A percentile compares a stretch with the other conserved stretches of the same genome.
These are phyloP conservation scores for Lepidium campestre DNA, from an alignment of 441 rosid species.

Conservation along the genomic window DNA sequence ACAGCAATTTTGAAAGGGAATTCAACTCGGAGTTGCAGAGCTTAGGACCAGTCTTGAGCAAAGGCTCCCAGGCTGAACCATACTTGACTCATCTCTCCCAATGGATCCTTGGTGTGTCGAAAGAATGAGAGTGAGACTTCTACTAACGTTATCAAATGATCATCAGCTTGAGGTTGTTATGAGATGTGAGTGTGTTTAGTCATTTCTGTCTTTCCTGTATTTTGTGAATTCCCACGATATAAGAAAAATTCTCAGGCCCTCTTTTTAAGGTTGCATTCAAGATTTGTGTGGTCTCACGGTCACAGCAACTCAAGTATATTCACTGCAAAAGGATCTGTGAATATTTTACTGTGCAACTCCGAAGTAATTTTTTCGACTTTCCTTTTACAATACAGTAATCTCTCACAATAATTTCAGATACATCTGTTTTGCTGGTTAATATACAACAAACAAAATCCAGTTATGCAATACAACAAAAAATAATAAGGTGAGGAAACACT, in stretches of 20 bases:
- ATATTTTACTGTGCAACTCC: background rate
- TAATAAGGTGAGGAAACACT: conserved; percentile 13
- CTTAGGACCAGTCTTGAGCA: conserved; percentile 78
- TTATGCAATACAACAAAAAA: conserved; percentile 5
- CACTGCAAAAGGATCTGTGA: background rate
- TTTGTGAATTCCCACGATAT: conserved; percentile 12
- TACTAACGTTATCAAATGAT: background rate
- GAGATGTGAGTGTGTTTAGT: background rate
- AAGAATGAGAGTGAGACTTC: conserved; percentile 29
- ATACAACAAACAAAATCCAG: conserved; percentile 20
- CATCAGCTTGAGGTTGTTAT: background rate
- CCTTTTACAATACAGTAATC: background rate
- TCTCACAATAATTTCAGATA: conserved; percentile 1
- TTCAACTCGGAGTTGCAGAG: conserved; percentile 83
- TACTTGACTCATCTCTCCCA: conserved; percentile 94
- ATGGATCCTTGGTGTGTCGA: conserved; percentile 77
- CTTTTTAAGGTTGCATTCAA: background rate
- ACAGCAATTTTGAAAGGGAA: conserved; percentile 82
- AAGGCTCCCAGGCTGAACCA: conserved; percentile 86
- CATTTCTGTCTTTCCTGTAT: background rate
- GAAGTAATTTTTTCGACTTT: background rate
- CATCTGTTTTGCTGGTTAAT: conserved; percentile 10
- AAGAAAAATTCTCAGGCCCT: background rate
- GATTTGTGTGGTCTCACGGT: background rate
- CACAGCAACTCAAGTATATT: background rate